Evolutionary conservation across 2,329 filamentous ascomycete genomes (phyloP), one percentile per base, ranked within the genome.

Genomic region (Verticillium longisporum): DNA sequence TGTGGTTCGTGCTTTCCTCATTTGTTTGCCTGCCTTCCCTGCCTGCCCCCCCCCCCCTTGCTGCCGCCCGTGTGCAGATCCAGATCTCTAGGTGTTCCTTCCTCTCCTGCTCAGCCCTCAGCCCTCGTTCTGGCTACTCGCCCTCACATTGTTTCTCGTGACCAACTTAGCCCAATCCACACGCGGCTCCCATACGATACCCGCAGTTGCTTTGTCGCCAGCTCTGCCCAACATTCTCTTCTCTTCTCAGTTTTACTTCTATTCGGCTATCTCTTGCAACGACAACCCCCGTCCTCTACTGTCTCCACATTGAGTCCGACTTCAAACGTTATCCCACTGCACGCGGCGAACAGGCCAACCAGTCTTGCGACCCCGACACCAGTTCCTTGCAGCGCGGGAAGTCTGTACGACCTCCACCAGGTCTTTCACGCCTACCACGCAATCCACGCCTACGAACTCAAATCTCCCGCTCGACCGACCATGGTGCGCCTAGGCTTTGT

Each of bases 401-500:
- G 45, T 11, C 45, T 50, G 45, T 50, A 50, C 45, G n/a, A 50
- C 45, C n/a, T 21, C 45, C 7, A 21, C 18, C 45, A n/a, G 6
- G 21, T 50, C 45, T 10, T n/a, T 26, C 26, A 26, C 26, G 26
- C 26, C 26, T 26, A 26, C 26, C 26, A 26, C 26, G 26, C 26
- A 26, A 26, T 26, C 38, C n/a, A 26, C 45, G 18, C 45, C 4
- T 26, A 50, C 45, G 5, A 10, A 21, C 21, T 11, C 45, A 11
- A 21, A 21, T 50, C 38, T 3, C n/a, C 18, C 55, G 9, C 38
- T 31, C 34, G 33, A 50, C 55, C 45, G 55, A 59, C 33, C 53
- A 65, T 65, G 64, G 61, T 41, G 36, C 36, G 62, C 18, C 60
- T 58, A n/a, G 59, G 21, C 32, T 45, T 60, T 50, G 60, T 62